phyloP scores from a whole-genome alignment of 257 asterid species.

The Striga asiatica region DNA sequence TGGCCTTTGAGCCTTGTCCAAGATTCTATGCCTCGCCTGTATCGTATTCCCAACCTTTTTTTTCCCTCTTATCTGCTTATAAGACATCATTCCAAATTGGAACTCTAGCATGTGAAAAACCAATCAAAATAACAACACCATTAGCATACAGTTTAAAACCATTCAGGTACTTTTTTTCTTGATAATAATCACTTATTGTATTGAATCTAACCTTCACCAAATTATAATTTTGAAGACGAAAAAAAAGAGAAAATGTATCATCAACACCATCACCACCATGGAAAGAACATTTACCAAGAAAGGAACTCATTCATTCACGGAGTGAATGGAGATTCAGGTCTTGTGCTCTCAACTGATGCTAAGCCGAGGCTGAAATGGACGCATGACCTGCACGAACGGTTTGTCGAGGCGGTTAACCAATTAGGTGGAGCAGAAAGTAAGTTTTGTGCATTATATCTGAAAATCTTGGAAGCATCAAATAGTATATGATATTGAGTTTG shows the following conservation, averaged over 20 bases:
- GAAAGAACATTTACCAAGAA: conserved; percentile 41
- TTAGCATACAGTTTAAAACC: too few species aligned
- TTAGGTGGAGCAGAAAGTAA: conserved; percentile 94
- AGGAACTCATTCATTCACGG: conserved; percentile 68
- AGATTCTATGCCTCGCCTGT: conserved; percentile 71
- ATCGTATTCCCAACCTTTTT: too few species aligned
- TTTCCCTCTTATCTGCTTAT: conserved; percentile 34
- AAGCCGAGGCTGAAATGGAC: conserved; percentile 93
- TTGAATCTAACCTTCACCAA: too few species aligned
- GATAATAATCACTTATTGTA: too few species aligned
- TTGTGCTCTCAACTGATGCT: conserved; percentile 84
- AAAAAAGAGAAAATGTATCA: conserved; percentile 41
- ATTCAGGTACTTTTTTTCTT: too few species aligned
- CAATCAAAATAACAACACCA: conserved; percentile 23
- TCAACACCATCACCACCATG: conserved; percentile 41
- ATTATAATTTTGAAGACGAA: conserved; percentile 11
- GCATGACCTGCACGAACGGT: conserved; percentile 63
- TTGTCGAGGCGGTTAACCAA: conserved; percentile 80
- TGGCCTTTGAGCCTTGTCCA: conserved; percentile 32
- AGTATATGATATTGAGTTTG: neutral
- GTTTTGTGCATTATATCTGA: conserved; percentile 13
- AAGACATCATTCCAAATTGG: conserved; percentile 37
- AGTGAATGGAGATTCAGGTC: conserved; percentile 56
- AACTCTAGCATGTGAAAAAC: conserved; percentile 19
- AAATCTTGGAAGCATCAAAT: neutral